Evolutionary conservation across 805 yeast genomes (phyloP).

Genomic region (Saccharomycopsis sp.): DNA sequence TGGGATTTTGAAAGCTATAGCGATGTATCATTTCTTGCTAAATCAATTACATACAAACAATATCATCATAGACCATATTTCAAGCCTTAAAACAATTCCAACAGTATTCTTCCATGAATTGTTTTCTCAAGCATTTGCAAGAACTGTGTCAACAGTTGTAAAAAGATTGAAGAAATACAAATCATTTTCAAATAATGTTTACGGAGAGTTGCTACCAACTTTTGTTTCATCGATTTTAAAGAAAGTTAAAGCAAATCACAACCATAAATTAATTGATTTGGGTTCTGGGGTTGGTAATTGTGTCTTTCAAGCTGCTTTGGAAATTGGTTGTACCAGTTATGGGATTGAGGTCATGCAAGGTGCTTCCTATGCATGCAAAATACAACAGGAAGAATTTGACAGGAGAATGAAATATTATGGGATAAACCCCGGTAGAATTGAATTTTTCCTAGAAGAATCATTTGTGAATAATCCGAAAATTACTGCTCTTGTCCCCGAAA

Average conservation of each 20-base stretch:
- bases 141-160: constrained; percentile 74
- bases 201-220: constrained; percentile 82
- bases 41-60: constrained; percentile 29
- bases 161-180: constrained; percentile 58
- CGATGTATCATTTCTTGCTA: constrained; percentile 39
- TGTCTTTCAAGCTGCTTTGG: constrained; percentile 80
- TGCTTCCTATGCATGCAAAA: constrained; percentile 61
- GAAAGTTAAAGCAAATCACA: constrained; percentile 47
- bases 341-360: constrained; percentile 88
- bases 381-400: constrained; percentile 52
- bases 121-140: constrained; percentile 61
- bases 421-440: constrained; percentile 45
- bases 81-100: constrained; percentile 30
- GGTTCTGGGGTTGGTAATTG: constrained; percentile 97
- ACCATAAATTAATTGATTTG: constrained; percentile 67
- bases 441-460: constrained; percentile 59
- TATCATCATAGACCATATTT: constrained; percentile 29
- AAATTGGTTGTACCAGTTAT: constrained; percentile 74
- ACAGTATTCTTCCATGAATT: constrained; percentile 54
- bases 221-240: constrained; percentile 62
- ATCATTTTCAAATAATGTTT: constrained; percentile 85
- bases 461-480: constrained; percentile 64
- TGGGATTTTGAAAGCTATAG: constrained; percentile 30
- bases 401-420: constrained; percentile 61
- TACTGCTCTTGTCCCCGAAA: constrained; percentile 42